These are phyloP conservation scores for Colletotrichum australisinense DNA, from an alignment of 2,329 filamentous ascomycete species.

Conservation along the genomic window DNA sequence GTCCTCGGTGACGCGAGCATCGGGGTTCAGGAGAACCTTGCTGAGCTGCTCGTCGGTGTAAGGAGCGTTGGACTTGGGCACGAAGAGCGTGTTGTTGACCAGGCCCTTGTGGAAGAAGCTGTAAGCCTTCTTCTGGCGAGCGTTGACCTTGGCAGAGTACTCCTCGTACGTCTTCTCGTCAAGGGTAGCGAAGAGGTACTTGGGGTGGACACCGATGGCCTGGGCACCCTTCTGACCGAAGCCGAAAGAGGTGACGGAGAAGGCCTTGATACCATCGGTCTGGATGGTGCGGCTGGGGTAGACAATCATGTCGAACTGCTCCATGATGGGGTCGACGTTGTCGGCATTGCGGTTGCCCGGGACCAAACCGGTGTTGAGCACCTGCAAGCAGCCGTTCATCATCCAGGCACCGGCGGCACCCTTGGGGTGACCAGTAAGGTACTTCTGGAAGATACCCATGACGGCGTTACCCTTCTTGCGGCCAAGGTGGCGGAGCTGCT, in stretches of 20 bases:
- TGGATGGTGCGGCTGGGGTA: slow-evolving; percentile 96
- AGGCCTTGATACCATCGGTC: slow-evolving; percentile 97
- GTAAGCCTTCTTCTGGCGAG: slow-evolving; percentile 98
- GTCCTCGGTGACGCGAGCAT: slow-evolving; percentile 85
- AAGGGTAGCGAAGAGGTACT: slow-evolving; percentile 94
- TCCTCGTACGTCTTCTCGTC: slow-evolving; percentile 84
- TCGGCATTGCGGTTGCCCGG: slow-evolving; percentile 98
- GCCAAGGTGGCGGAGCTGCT: slow-evolving; percentile 94
- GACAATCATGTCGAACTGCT: slow-evolving; percentile 97
- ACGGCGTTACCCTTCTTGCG: slow-evolving; percentile 97
- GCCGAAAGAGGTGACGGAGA: slow-evolving; percentile 98
- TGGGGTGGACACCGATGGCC: slow-evolving; percentile 95
- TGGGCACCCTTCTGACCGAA: slow-evolving; percentile 99
- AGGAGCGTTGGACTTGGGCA: slow-evolving; percentile 91
- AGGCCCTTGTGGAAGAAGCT: slow-evolving; percentile 98
- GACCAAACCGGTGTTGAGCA: slow-evolving; percentile 92
- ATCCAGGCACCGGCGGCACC: slow-evolving; percentile 99
- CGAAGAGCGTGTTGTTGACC: slow-evolving; percentile 98
- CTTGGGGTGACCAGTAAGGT: slow-evolving; percentile 98
- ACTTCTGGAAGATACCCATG: slow-evolving; percentile 99
- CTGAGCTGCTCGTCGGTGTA: slow-evolving; percentile 90
- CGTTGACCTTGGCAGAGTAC: slow-evolving; percentile 90
- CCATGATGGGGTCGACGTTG: slow-evolving; percentile 96
- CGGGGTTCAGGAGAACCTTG: slow-evolving; percentile 92
- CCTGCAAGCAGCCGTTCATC: slow-evolving; percentile 98